phyloP scores from a whole-genome alignment of 2,329 filamentous ascomycete species.

The Thyridium curvatum region DNA sequence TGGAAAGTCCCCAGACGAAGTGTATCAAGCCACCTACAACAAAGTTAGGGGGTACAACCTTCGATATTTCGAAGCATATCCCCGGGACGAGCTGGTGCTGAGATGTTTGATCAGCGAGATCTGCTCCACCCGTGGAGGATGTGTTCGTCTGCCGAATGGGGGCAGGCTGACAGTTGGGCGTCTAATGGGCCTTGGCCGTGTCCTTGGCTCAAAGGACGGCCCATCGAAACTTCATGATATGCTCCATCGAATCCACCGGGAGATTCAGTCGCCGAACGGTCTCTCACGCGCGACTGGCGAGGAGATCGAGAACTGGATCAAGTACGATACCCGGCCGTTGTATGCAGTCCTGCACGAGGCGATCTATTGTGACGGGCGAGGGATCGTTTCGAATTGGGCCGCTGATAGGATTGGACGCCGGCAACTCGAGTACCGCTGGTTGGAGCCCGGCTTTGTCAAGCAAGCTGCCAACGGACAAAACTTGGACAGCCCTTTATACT shows the following conservation, averaged over 20 bases:
- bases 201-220: conserved; percentile 9
- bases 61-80: conserved; percentile 59
- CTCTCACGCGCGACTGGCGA: background rate
- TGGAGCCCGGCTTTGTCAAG: conserved; percentile 1
- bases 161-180: conserved; percentile 5
- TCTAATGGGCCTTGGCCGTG: conserved; percentile 12
- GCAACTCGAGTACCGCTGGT: conserved; percentile 8
- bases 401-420: conserved; percentile 4
- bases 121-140: no score
- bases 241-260: background rate
- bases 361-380: conserved; percentile 8
- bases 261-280: background rate
- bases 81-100: conserved; percentile 46
- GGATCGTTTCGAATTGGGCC: conserved; percentile 6
- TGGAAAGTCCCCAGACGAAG: conserved; percentile 50
- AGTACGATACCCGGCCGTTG: conserved; percentile 12
- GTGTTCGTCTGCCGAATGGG: background rate
- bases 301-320: conserved; percentile 7
- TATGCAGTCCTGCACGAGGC: conserved; percentile 15
- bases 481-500: conserved; percentile 6
- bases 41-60: conserved; percentile 54
- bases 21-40: conserved; percentile 53
- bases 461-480: background rate
- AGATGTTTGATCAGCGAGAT: no score
- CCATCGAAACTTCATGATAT: background rate